phyloP scores from a whole-genome alignment of 2,329 filamentous ascomycete genomes.

The Alternaria rosae region DNA sequence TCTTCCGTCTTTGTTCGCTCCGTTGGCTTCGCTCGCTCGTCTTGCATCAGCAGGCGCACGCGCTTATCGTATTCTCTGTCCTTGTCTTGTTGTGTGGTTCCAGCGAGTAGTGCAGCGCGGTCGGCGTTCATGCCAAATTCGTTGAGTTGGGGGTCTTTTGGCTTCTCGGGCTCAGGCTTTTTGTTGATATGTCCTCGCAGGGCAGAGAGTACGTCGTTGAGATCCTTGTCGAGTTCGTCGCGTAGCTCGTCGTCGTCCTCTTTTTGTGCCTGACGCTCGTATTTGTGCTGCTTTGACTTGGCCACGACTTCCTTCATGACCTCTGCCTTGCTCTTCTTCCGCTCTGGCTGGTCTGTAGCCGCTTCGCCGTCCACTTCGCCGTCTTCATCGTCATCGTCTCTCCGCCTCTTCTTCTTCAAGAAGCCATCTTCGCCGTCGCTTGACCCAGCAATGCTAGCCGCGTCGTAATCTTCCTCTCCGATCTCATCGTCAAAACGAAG shows the following conservation, averaged over 20 bases:
- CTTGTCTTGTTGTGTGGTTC: constrained; percentile 69
- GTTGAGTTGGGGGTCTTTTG: constrained; percentile 48
- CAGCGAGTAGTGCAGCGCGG: constrained; percentile 66
- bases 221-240: constrained; percentile 82
- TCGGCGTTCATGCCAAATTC: constrained; percentile 65
- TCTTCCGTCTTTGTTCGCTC: constrained; percentile 78
- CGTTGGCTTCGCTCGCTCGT: constrained; percentile 83
- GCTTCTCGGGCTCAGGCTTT: constrained; percentile 53
- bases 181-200: constrained; percentile 66
- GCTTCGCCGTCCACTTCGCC: constrained; percentile 48
- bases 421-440: constrained; percentile 52
- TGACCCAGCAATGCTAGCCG: constrained; percentile 69
- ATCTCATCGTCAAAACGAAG: constrained; percentile 67
- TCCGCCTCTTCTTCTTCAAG: constrained; percentile 52
- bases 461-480: constrained; percentile 76
- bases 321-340: constrained; percentile 94
- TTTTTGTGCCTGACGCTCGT: constrained; percentile 89
- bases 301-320: constrained; percentile 98
- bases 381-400: constrained; percentile 59
- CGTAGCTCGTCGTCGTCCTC: constrained; percentile 92
- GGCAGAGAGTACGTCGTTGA: constrained; percentile 77
- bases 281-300: constrained; percentile 95
- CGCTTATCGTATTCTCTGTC: constrained; percentile 89
- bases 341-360: constrained; percentile 68
- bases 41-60: constrained; percentile 81